A percentile compares a stretch with the other conserved stretches of the same genome.
phyloP scores from a whole-genome alignment of 2,329 filamentous ascomycete species.

The Colletotrichum falcatum region DNA sequence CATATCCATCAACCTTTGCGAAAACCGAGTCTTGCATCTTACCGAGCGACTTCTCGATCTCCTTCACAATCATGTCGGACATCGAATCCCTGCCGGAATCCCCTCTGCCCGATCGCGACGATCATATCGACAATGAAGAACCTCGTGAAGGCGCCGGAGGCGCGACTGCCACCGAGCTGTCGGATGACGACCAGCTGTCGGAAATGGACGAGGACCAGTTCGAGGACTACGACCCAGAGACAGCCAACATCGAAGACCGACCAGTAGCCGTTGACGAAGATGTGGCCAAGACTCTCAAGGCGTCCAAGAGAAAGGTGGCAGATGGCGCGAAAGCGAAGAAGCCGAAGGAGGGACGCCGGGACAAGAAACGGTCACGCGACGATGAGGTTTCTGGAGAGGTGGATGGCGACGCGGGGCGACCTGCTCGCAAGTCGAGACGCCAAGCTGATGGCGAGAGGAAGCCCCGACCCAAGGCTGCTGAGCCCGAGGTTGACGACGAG shows the following conservation, averaged over 20 bases:
- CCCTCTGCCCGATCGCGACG: slow-evolving; percentile 47
- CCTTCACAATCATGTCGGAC: slow-evolving; percentile 58
- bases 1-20: not conserved
- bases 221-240: slow-evolving; percentile 75
- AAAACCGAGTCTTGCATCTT: not conserved
- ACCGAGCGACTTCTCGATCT: not conserved
- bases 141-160: slow-evolving; percentile 53
- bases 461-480: slow-evolving; percentile 56
- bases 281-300: slow-evolving; percentile 72
- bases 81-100: slow-evolving; percentile 56
- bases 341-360: slow-evolving; percentile 78
- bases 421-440: slow-evolving; percentile 60
- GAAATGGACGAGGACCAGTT: slow-evolving; percentile 79
- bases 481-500: slow-evolving; percentile 76
- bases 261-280: slow-evolving; percentile 77
- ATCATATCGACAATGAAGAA: slow-evolving; percentile 57
- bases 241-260: slow-evolving; percentile 71
- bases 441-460: slow-evolving; percentile 59
- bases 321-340: slow-evolving; percentile 76
- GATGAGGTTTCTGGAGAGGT: slow-evolving; percentile 61
- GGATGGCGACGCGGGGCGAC: slow-evolving; percentile 57
- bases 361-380: slow-evolving; percentile 71
- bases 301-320: slow-evolving; percentile 72
- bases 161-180: slow-evolving; percentile 55
- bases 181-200: slow-evolving; percentile 70